These are phyloP conservation scores for Trichoderma brevicompactum DNA, from an alignment of 2,329 filamentous ascomycete genomes.

Conservation along the genomic window DNA sequence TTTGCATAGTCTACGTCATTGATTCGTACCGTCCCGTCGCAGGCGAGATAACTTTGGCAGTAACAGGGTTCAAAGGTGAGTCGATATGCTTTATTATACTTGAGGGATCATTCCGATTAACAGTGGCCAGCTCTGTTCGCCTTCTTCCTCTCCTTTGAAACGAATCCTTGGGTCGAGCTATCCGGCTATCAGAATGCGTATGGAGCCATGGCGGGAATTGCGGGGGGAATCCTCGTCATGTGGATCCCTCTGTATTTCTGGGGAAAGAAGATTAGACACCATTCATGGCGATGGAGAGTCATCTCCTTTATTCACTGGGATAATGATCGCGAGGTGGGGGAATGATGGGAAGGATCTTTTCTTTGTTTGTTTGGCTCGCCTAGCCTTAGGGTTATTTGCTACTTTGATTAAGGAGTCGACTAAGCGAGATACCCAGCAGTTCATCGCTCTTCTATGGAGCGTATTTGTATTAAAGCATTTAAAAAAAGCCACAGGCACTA, in stretches of 20 bases:
- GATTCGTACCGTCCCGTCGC: conserved; percentile 62
- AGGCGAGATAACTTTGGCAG: conserved; percentile 58
- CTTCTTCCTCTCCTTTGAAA: conserved; percentile 64
- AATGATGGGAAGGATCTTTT: conserved; percentile 41
- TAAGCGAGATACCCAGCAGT: conserved; percentile 18
- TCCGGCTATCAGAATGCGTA: conserved; percentile 57
- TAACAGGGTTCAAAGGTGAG: conserved; percentile 60
- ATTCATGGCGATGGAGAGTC: conserved; percentile 54
- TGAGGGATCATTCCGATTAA: conserved; percentile 24
- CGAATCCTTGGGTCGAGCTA: conserved; percentile 59
- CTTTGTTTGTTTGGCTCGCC: too few relatives aligned
- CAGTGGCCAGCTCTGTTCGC: conserved; percentile 53
- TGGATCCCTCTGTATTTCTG: conserved; percentile 58
- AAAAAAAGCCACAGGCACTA: neutral
- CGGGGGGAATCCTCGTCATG: conserved; percentile 50
- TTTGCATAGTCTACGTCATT: conserved; percentile 61
- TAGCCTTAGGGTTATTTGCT: neutral
- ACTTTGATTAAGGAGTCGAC: conserved; percentile 23
- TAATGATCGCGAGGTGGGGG: conserved; percentile 59
- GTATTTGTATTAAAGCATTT: neutral
- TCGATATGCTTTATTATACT: neutral
- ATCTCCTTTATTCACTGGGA: conserved; percentile 54
- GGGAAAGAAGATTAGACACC: conserved; percentile 53
- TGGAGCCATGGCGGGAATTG: conserved; percentile 62
- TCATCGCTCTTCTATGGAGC: neutral